Evolutionary conservation across 331 rosid species (phyloP), one percentile per base, ranked within the genome.

Genomic region (Acacia concinna): DNA sequence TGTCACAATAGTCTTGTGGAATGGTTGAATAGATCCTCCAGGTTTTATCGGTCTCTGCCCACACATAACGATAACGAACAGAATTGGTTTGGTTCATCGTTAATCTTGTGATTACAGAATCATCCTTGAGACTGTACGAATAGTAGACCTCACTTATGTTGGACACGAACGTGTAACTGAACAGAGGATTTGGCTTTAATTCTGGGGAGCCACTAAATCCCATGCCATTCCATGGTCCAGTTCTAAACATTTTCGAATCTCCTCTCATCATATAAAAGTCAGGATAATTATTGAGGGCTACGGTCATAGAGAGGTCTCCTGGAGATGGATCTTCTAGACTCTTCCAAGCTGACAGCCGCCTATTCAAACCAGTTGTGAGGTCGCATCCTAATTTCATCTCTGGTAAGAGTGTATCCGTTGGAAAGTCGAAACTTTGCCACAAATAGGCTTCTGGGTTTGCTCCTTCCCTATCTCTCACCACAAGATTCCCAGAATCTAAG

Each of bases 361-460:
- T 40, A 21, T 78, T 79, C 1, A 85, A 59, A 2, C 84, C 44
- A 9, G 32, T 84, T 59, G 76, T 76, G 15, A 77, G 73, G 81
- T 91, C 85, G 85, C 82, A 84, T 40, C 97, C 97, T 35, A 86
- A 4, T 71, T 86, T 92, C 92, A 90, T 89, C 18, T 81, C 87
- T 1, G 89, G 72, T 43, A 91, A 44, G 32, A 82, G 8, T 25
- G 97, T 91, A 18, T 90, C 81, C 3, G 89, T 68, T 1, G 96
- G 96, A 40, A 85, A 57, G 31, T 90, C 96, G 52, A 90, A 90
- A 78, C 97, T 87, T 63, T 92, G 91, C 95, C 95, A 92, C 52
- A 86, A 37, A 60, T 77, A 84, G 10, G 0, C 65, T 3, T 41
- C 68, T 3, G 73, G 20, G 17, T 79, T 60, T 60, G 32, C 73